Evolutionary conservation across 2,329 filamentous ascomycete species (phyloP), one percentile per base, ranked within the genome.

Genomic region (Tympanopsis confertula): DNA sequence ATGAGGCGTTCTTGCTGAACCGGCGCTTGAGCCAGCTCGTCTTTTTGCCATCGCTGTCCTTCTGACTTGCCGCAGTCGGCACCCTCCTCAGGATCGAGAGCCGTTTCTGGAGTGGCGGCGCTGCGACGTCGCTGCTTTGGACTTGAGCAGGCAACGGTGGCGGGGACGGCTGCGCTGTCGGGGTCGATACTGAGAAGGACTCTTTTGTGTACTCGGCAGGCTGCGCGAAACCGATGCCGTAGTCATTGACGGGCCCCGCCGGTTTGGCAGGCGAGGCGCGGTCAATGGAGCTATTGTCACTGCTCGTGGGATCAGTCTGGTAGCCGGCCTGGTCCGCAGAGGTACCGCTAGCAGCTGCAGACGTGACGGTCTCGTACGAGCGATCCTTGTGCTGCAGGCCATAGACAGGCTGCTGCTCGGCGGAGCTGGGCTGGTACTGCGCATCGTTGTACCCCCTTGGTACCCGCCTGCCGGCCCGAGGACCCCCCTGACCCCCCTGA

Each of bases 211-310:
- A 63, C 13, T 58, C 44, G 12, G 62, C 48, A 20, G 58, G 47
- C 41, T 68, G 65, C 35, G 54, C 62, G 49, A 73, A 71, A 32
- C 62, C 66, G 44, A 79, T 79, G 37, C 82, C 81, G 48, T 85
- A 85, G 44, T 69, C 71, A 38, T 82, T 79, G 4, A 60, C 51
- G 5, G 69, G 68, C 36, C 78, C 70, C 55, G 53, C 19, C 66
- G 71, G 48, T 72, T 71, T 24, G 66, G 62, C 4, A 67, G 65
- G 37, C 78, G 71, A 41, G 68, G 63, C 65, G 43, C 86, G 79
- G 53, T 94, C 86, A 47, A 93, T 75, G 2, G 86, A 94, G 62
- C 86, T 93, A 61, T 94, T 94, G 53, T 94, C 84, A 53, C 87
- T 94, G 62, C 84, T 91, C 39, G 71, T 63, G 30, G 85, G 88